Base-by-base conservation (phyloP, 345 rosid species). In the Leavenworthia alabamica region DNA sequence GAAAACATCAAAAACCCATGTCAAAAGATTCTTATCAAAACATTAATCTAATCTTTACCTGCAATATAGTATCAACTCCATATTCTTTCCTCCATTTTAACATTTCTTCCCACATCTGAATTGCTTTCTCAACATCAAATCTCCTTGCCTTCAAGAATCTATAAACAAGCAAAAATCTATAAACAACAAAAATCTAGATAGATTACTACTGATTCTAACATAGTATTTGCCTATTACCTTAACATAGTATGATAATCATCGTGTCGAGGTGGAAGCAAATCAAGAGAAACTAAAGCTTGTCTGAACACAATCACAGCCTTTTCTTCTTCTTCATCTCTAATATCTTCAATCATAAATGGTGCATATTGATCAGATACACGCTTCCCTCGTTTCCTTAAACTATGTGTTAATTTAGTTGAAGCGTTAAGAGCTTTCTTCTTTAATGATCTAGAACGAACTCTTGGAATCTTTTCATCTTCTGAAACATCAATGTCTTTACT, bases 21-120 rank as follows among this genome's bases (percentile, higher is more conserved):
- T 48, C 37, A 47, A 35, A 11, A 54, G 43, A 61, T 32, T 61
- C 45, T 46, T n/a, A 43, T 29, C 23, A 44, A 56, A 44, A 56
- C 19, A n/a, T n/a, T n/a, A 31, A 11, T 16, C 27, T 7, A 2
- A 16, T 28, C 16, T 67, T 56, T 56, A 69, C 98, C 95, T 81
- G 90, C 59, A 80, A 7, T 61, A 89, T 82, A 22, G 91, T 68
- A 76, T 92, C 97, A 53, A 80, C 90, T 28, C 82, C 78, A 27
- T 80, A 40, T 71, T 89, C 91, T 69, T 74, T 78, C 79, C 98
- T 88, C 98, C 96, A 92, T 48, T 83, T 82, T 37, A 89, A 79
- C 98, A 92, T 92, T 19, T 82, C 90, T 69, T 81, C 84, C 98
- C 98, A 92, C 98, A 92, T 92, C 56, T 81, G 80, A 36, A 81